Conservation (phyloP, 1,139 yeast species). For the Arxiozyma telluris region DNA sequence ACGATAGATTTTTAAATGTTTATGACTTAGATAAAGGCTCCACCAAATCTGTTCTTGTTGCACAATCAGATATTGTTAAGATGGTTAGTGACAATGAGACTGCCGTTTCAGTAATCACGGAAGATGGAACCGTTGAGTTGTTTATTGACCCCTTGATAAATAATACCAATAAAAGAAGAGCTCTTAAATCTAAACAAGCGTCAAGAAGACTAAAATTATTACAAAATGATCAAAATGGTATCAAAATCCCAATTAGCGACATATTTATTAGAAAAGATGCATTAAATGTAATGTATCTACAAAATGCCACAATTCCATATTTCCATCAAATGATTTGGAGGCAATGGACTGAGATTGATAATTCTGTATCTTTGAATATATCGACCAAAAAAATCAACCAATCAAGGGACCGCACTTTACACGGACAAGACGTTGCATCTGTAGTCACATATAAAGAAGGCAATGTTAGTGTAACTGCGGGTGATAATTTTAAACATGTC, state of each 20-base stretch:
- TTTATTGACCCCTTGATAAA: slow-evolving; percentile 45
- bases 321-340: slow-evolving; percentile 57
- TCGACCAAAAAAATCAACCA: slow-evolving; percentile 30
- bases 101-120: slow-evolving; percentile 51
- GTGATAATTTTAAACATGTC: slow-evolving; percentile 52
- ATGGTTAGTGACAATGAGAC: slow-evolving; percentile 39
- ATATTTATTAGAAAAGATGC: slow-evolving; percentile 36
- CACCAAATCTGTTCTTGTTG: slow-evolving; percentile 48
- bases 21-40: slow-evolving; percentile 37
- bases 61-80: slow-evolving; percentile 49
- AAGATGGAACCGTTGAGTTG: slow-evolving; percentile 58
- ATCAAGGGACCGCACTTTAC: slow-evolving; percentile 33
- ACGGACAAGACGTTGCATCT: slow-evolving; percentile 67
- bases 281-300: slow-evolving; percentile 59
- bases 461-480: slow-evolving; percentile 54
- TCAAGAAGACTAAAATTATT: slow-evolving; percentile 36
- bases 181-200: slow-evolving; percentile 42
- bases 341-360: slow-evolving; percentile 22
- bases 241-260: slow-evolving; percentile 34
- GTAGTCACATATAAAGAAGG: slow-evolving; percentile 61
- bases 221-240: slow-evolving; percentile 26
- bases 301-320: slow-evolving; percentile 54
- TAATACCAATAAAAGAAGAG: slow-evolving; percentile 32
- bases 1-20: slow-evolving; percentile 72
- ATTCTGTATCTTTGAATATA: slow-evolving; percentile 19